phyloP scores from a whole-genome alignment of 2,329 filamentous ascomycete genomes.

The Trichoderma sp. region DNA sequence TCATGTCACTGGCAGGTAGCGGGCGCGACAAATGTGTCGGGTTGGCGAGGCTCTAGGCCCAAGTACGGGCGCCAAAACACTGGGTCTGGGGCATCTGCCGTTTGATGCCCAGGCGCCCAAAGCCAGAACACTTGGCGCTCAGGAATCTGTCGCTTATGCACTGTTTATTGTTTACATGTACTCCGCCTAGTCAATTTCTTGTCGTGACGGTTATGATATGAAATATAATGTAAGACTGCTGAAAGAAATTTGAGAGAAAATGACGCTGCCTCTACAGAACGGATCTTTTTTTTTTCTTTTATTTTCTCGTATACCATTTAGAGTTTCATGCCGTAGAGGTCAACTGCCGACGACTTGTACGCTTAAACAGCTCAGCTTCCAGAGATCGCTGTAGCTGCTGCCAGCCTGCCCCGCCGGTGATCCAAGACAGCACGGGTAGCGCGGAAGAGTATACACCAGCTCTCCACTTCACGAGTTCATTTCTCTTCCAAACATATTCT shows the following conservation, averaged over 20 bases:
- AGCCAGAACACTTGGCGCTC: background rate
- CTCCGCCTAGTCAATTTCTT: background rate
- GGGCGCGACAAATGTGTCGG: constrained; percentile 13
- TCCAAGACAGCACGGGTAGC: background rate
- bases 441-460: background rate
- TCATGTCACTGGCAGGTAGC: background rate
- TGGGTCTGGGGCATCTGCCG: background rate
- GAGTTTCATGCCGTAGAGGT: background rate
- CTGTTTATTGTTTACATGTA: no score
- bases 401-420: background rate
- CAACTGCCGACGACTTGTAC: background rate
- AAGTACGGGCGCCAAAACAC: background rate
- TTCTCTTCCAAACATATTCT: background rate
- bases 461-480: background rate
- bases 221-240: background rate
- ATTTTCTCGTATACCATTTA: background rate
- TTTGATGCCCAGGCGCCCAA: background rate
- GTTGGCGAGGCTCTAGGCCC: background rate
- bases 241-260: background rate
- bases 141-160: background rate
- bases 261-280: no score
- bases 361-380: background rate
- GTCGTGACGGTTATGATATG: background rate
- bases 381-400: background rate
- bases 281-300: background rate